Evolutionary conservation across 129 eudicot species (phyloP).

Genomic region (Solidago caesia): DNA sequence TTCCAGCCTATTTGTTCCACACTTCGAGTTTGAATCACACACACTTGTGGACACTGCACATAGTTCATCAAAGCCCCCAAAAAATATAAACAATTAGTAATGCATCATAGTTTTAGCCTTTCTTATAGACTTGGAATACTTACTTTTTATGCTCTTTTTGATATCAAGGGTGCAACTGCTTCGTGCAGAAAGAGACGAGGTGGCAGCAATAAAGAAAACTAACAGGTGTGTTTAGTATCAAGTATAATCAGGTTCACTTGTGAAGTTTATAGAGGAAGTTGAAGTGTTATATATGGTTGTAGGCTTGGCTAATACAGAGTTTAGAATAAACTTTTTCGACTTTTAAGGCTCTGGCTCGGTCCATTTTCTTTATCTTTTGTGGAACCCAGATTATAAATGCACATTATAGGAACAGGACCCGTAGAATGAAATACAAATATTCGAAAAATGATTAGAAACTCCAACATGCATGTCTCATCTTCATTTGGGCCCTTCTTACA

Average conservation of each 20-base stretch:
- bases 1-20: slow-evolving; percentile 41
- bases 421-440: neutral
- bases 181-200: slow-evolving; percentile 5
- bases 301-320: neutral
- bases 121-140: slow-evolving; percentile 3
- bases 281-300: slow-evolving; percentile 17
- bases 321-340: neutral
- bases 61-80: slow-evolving; percentile 7
- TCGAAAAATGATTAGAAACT: neutral
- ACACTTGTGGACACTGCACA: slow-evolving; percentile 48
- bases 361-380: neutral
- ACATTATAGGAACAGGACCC: slow-evolving; percentile 15
- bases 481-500: neutral
- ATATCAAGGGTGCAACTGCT: slow-evolving; percentile 14
- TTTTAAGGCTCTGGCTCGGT: neutral
- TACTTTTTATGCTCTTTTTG: slow-evolving; percentile 22
- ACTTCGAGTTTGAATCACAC: slow-evolving; percentile 17
- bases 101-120: neutral
- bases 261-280: slow-evolving; percentile 5
- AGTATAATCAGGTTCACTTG: neutral
- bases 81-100: neutral
- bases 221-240: neutral
- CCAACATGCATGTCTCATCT: neutral
- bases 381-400: neutral
- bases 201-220: slow-evolving; percentile 1